Base-by-base conservation (phyloP, 2,329 filamentous ascomycete genomes). In the Ophiocordyceps robertsii region DNA sequence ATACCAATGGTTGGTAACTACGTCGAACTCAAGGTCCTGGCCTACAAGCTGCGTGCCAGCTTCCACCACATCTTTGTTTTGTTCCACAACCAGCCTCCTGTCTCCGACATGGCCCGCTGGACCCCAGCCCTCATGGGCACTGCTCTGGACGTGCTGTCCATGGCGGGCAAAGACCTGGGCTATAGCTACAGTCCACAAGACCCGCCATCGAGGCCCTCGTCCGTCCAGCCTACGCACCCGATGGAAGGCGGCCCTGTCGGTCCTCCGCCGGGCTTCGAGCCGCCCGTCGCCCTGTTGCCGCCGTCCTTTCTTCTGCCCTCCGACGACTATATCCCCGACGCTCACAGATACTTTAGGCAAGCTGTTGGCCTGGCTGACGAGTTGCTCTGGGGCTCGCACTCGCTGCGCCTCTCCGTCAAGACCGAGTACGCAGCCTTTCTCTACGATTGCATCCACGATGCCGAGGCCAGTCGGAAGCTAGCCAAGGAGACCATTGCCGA, bases 11-110 rank as follows among this genome's bases (percentile, higher is more conserved):
- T 86, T 43, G 80, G 73, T 51, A 82, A 77, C 54, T 86, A 80
- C 63, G 78, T 70, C 55, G 89, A 94, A 60, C 77, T 95, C 44
- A 89, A 88, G 56, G 89, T 96, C 37, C 73, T 98, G 48, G 82
- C 85, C 17, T 86, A 87, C 59, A 98, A 96, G 63, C 73, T 98
- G 13, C 81, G 87, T 46, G 92, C 92, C 14, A 94, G 87, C 17
- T 94, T 96, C 58, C 92, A 93, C 54, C 90, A 98, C 65, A 87
- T 98, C 50, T 95, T 95, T 60, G 92, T 94, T 42, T 74, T 96
- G 12, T 96, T 95, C 57, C 87, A 95, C 66, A 95, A 95, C 62
- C 79, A 86, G 42, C 90, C 90, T 0, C 73, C 82, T 0, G 75
- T 95, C 44, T 81, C 80, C 37, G 67, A 72, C 31, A 71, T 77